Evolutionary conservation across 208 protist species (phyloP), one percentile per base, ranked within the genome.

Genomic region (Leptomonas pyrrhocoris): DNA sequence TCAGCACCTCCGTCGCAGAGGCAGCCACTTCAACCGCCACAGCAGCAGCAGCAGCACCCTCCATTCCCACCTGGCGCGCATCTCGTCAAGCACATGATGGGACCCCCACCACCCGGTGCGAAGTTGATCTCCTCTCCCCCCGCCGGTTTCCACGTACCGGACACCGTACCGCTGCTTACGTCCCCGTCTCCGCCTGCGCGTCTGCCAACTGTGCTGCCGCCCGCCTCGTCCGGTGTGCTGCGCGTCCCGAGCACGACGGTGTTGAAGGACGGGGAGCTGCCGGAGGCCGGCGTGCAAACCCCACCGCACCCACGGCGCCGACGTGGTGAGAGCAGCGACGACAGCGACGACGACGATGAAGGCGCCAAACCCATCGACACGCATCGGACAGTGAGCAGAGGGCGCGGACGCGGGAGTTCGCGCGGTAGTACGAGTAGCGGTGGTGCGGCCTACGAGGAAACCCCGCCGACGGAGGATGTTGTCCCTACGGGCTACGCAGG

Each of bases 291-390:
- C 2, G 43, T 66, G 48, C 71, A 40, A 42, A 64, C 62, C 0
- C 42, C 62, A 2, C 54, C 55, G 18, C 71, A 38, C 28, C 55
- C 61, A 9, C 53, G 40, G 21, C 62, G 48, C 13, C 55, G 16
- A 30, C n/a, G 68, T 2, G 70, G 70, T n/a, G 74, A 79, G 56
- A 70, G 65, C 58, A 64, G 38, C 9, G 69, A 73, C 2, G 75
- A 65, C 27, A 73, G 59, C 40, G 64, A 64, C 40, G 45, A 64
- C 16, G 54, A 45, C 12, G 6, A 40, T 23, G 6, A 58, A 9
- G 23, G 16, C 25, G 7, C 6, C 53, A 34, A 57, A 11, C 27
- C 0, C 30, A 21, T 9, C 49, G 13, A 13, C 23, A 30, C 4
- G 2, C 23, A 23, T 30, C 23, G 5, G 4, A 11, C 49, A 23